These are phyloP conservation scores for Lenzites betulinus DNA, from an alignment of 768 basidiomycete genomes.

Conservation along the genomic window DNA sequence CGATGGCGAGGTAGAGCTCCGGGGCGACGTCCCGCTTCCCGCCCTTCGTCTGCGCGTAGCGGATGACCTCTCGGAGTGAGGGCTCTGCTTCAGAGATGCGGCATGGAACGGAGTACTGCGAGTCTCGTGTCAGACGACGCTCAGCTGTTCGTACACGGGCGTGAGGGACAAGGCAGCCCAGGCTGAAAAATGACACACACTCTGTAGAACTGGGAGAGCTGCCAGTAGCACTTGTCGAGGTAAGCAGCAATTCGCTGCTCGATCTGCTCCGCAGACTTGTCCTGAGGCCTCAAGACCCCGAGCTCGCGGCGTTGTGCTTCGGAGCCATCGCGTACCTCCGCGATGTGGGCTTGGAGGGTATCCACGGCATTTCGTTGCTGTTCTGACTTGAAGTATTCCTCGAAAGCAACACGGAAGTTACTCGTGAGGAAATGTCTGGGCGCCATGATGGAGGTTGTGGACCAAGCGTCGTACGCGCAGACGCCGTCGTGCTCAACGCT, in stretches of 20 bases:
- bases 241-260: constrained; percentile 18
- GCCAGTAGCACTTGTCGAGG: constrained; percentile 29
- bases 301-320: constrained; percentile 25
- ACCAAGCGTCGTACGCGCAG: not conserved
- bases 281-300: constrained; percentile 23
- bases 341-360: constrained; percentile 23
- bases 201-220: constrained; percentile 27
- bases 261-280: constrained; percentile 19
- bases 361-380: constrained; percentile 26
- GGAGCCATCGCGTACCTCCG: constrained; percentile 23
- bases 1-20: constrained; percentile 24
- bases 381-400: constrained; percentile 23
- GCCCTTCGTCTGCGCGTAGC: constrained; percentile 15
- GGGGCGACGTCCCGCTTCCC: constrained; percentile 21
- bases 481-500: constrained; percentile 1
- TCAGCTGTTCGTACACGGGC: constrained; percentile 8
- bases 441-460: constrained; percentile 6
- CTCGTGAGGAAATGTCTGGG: constrained; percentile 24
- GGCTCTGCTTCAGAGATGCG: constrained; percentile 24
- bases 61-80: constrained; percentile 19
- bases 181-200: constrained; percentile 9
- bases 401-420: constrained; percentile 24
- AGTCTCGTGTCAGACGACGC: constrained; percentile 5
- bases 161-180: constrained; percentile 4
- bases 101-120: constrained; percentile 23